phyloP scores from a whole-genome alignment of 148 eudicot species.

The Cornus suecica region DNA sequence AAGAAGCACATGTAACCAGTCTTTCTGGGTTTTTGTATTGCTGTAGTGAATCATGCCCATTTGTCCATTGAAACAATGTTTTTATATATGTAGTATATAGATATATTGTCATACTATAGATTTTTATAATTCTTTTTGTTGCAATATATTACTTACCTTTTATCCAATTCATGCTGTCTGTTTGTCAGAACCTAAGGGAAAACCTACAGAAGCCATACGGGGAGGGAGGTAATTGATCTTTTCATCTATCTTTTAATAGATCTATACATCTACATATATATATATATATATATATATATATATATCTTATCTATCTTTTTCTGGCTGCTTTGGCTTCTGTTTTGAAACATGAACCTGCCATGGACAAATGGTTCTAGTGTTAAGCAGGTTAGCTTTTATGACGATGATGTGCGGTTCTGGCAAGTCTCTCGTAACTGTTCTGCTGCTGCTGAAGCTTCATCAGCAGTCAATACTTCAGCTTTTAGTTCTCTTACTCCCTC shows the following conservation, averaged over 20 bases:
- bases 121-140: too few relatives aligned
- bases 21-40: not conserved
- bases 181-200: constrained; percentile 69
- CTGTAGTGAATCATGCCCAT: not conserved
- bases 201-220: constrained; percentile 90
- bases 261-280: too few relatives aligned
- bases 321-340: not conserved
- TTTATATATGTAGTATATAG: not conserved
- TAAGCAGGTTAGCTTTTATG: constrained; percentile 95
- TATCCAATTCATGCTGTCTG: constrained; percentile 15
- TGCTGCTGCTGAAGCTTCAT: constrained; percentile 93
- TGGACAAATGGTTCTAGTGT: constrained; percentile 53
- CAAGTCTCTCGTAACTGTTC: constrained; percentile 78
- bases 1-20: too few relatives aligned
- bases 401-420: constrained; percentile 94
- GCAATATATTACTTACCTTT: not conserved
- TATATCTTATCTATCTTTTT: constrained; percentile 7
- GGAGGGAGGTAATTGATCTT: constrained; percentile 79
- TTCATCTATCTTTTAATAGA: constrained; percentile 14
- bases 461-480: constrained; percentile 72
- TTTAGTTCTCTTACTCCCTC: constrained; percentile 77
- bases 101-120: not conserved
- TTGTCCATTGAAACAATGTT: not conserved
- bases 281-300: too few relatives aligned
- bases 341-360: constrained; percentile 22